Conservation (phyloP, 441 rosid species). For the Euphorbia schlechtendalii region DNA sequence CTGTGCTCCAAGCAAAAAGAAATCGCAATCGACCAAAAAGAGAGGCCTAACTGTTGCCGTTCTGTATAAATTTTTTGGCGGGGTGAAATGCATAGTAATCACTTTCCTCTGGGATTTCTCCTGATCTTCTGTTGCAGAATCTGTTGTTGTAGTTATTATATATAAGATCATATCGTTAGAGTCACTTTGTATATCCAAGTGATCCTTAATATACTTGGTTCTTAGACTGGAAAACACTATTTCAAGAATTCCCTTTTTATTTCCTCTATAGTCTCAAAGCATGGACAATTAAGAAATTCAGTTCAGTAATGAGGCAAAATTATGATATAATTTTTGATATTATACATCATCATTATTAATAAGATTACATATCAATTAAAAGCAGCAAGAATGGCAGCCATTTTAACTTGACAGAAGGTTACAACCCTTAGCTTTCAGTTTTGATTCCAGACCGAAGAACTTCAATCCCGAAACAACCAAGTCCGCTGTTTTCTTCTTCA, state of each 20-base stretch:
- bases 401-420: constrained; percentile 41
- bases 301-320: no score
- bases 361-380: no score
- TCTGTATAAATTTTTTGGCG: neutral
- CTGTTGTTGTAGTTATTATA: no score
- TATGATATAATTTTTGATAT: no score
- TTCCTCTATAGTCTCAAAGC: no score
- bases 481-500: constrained; percentile 81
- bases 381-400: neutral
- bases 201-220: no score
- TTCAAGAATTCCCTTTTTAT: no score
- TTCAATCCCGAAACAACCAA: constrained; percentile 63
- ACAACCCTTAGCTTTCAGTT: constrained; percentile 64
- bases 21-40: constrained; percentile 72
- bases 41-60: constrained; percentile 31
- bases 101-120: neutral
- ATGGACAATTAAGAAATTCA: no score
- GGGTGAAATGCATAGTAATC: neutral
- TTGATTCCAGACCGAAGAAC: constrained; percentile 82
- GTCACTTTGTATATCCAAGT: no score
- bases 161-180: no score
- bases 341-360: no score
- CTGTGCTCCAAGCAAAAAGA: constrained; percentile 37
- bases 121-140: neutral
- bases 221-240: no score